Conservation (phyloP, 805 yeast species). For the Zygosaccharomyces bisporus region DNA sequence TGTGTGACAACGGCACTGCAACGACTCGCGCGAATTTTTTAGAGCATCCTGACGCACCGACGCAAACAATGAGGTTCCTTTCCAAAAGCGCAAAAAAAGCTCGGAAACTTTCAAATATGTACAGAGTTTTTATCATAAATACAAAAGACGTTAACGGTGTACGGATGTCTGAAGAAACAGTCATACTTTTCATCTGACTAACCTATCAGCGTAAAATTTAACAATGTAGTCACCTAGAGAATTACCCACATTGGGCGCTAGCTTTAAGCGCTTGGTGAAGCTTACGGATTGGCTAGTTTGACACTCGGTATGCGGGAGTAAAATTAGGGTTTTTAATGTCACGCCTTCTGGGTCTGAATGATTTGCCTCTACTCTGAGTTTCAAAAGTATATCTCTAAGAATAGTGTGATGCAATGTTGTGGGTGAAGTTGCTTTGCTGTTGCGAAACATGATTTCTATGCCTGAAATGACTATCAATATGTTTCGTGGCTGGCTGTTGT, state of each 20-base stretch:
- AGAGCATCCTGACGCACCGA: neutral
- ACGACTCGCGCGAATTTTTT: neutral
- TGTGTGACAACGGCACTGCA: too few species aligned
- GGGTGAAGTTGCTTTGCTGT: slow-evolving; percentile 20
- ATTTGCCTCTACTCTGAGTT: slow-evolving; percentile 23
- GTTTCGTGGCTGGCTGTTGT: slow-evolving; percentile 4
- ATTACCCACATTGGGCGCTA: slow-evolving; percentile 18
- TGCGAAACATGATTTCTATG: slow-evolving; percentile 30
- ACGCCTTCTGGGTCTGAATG: slow-evolving; percentile 7
- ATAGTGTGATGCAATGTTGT: slow-evolving; percentile 20
- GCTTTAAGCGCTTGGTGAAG: slow-evolving; percentile 14
- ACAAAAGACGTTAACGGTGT: too few species aligned
- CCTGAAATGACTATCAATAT: slow-evolving; percentile 24
- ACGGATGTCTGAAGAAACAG: neutral
- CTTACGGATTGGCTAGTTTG: neutral
- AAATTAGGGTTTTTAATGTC: slow-evolving; percentile 12
- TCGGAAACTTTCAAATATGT: neutral
- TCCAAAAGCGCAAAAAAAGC: neutral
- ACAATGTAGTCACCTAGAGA: slow-evolving; percentile 26
- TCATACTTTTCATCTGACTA: neutral
- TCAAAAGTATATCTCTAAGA: slow-evolving; percentile 24
- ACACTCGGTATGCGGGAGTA: slow-evolving; percentile 18
- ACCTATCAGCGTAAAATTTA: slow-evolving; percentile 27
- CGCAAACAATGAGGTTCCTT: too few species aligned
- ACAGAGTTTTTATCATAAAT: neutral